A percentile compares a stretch with the other conserved stretches of the same genome.
Conservation (phyloP, 345 rosid species). For the Lepidium aucheri region DNA sequence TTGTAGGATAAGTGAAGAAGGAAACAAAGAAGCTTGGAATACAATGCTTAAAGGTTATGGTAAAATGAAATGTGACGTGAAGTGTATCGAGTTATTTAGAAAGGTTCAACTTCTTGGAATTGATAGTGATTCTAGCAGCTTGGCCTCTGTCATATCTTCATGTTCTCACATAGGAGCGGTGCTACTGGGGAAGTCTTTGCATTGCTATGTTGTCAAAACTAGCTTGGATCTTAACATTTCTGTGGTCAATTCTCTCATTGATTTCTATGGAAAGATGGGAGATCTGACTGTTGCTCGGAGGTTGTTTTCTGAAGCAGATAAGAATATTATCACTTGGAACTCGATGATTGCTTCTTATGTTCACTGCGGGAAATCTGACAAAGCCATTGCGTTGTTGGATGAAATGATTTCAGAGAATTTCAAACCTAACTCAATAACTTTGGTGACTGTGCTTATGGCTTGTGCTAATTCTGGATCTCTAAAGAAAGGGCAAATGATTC, state of each 20-base stretch:
- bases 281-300: slow-evolving; percentile 35
- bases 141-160: slow-evolving; percentile 47
- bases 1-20: slow-evolving; percentile 6
- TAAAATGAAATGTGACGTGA: slow-evolving; percentile 35
- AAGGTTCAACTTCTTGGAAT: slow-evolving; percentile 38
- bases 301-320: slow-evolving; percentile 36
- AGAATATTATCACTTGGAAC: slow-evolving; percentile 52
- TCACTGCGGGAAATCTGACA: slow-evolving; percentile 28
- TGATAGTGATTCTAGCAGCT: slow-evolving; percentile 32
- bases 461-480: slow-evolving; percentile 49
- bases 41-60: slow-evolving; percentile 44
- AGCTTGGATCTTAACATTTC: slow-evolving; percentile 27
- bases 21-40: slow-evolving; percentile 41
- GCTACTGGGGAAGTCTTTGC: slow-evolving; percentile 42
- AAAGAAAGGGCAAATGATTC: slow-evolving; percentile 47
- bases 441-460: slow-evolving; percentile 51
- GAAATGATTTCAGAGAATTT: slow-evolving; percentile 39
- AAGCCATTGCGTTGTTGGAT: slow-evolving; percentile 50
- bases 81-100: slow-evolving; percentile 39
- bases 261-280: slow-evolving; percentile 53
- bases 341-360: slow-evolving; percentile 41
- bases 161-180: slow-evolving; percentile 41
- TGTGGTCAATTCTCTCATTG: slow-evolving; percentile 45
- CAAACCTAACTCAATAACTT: slow-evolving; percentile 44
- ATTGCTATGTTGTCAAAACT: slow-evolving; percentile 40